Conservation (phyloP, 1,284 basidiomycete genomes). For the Meripilus lineatus region DNA sequence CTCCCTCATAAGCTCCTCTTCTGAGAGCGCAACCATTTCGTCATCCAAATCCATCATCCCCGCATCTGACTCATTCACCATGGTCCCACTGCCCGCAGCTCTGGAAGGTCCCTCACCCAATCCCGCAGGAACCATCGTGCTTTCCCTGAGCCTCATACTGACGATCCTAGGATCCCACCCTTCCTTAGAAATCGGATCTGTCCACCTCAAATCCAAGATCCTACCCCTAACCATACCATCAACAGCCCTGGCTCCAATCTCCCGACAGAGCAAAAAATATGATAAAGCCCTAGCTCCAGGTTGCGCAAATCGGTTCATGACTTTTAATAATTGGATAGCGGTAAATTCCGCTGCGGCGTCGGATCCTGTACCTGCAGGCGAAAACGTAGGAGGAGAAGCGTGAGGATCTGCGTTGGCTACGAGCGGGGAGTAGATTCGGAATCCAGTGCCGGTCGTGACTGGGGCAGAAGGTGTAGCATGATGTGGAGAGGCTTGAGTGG, state of each 20-base stretch:
- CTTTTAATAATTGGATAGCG: slow-evolving; percentile 69
- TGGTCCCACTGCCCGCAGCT: slow-evolving; percentile 32
- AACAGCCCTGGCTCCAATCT: slow-evolving; percentile 71
- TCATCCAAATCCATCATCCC: slow-evolving; percentile 22
- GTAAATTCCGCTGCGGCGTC: slow-evolving; percentile 47
- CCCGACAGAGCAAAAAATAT: slow-evolving; percentile 74
- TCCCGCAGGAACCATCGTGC: slow-evolving; percentile 22
- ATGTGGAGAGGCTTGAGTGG: slow-evolving; percentile 6
- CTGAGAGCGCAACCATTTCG: slow-evolving; percentile 27
- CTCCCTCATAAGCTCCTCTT: slow-evolving; percentile 26
- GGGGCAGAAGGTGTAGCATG: slow-evolving; percentile 29
- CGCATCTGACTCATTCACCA: slow-evolving; percentile 24
- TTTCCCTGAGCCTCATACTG: slow-evolving; percentile 21
- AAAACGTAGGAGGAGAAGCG: slow-evolving; percentile 23
- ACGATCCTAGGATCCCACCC: slow-evolving; percentile 20
- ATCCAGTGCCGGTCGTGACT: slow-evolving; percentile 35
- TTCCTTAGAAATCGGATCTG: slow-evolving; percentile 53
- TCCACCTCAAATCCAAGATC: slow-evolving; percentile 74
- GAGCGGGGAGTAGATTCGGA: slow-evolving; percentile 59
- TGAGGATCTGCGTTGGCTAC: slow-evolving; percentile 28
- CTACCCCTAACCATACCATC: slow-evolving; percentile 77
- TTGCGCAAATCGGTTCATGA: slow-evolving; percentile 67
- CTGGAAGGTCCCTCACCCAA: slow-evolving; percentile 29
- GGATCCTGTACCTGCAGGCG: slow-evolving; percentile 13
- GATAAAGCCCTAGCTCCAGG: slow-evolving; percentile 55